Base-by-base conservation (phyloP, 176 grass and related monocot species). In the Aegilops sharonensis region DNA sequence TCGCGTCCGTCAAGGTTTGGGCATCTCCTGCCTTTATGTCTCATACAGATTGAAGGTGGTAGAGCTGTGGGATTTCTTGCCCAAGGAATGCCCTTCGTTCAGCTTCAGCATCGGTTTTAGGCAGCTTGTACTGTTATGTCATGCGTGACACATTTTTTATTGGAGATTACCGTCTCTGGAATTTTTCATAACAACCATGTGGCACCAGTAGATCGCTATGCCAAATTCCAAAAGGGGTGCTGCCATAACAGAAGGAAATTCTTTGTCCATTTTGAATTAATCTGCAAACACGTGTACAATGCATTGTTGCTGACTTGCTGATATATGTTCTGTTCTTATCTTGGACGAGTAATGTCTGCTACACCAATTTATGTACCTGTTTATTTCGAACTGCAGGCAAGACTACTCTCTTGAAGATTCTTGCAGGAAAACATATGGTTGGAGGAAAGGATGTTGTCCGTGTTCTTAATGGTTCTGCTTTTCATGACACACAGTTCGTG, bases 351-450 rank as follows among this genome's bases (percentile, higher is more conserved):
- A 79, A 64, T 72, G 23, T 64, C 48, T 10, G 73, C 1, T 73
- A 29, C 35, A 66, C 21, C 0, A 60, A 27, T 56, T 60, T 81
- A 87, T 79, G 21, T 40, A 17, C 8, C 2, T 27, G 59, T 20
- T 88, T 89, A 74, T 85, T 68, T 6, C 29, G 85, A 88, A 78
- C 75, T 85, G 66, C 82, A 98, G 96, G 96, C 37, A 98, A 98
- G 87, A 98, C 96, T 20, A 95, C 96, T n/a, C 89, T 98, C 37
- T 89, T 98, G 57, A 98, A 94, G 88, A 98, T 98, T 78, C 84
- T 98, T 80, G 96, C 91, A 8, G 96, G 96, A 43, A 98, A 98
- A 54, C 96, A 98, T 80, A 95, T 98, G 93, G 93, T 98, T 87
- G 96, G 93, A 82, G 96, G 96, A 85, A 93, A 93, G 78, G 93